phyloP scores from a whole-genome alignment of 163 green algal genomes.

The Scenedesmus sp. region DNA sequence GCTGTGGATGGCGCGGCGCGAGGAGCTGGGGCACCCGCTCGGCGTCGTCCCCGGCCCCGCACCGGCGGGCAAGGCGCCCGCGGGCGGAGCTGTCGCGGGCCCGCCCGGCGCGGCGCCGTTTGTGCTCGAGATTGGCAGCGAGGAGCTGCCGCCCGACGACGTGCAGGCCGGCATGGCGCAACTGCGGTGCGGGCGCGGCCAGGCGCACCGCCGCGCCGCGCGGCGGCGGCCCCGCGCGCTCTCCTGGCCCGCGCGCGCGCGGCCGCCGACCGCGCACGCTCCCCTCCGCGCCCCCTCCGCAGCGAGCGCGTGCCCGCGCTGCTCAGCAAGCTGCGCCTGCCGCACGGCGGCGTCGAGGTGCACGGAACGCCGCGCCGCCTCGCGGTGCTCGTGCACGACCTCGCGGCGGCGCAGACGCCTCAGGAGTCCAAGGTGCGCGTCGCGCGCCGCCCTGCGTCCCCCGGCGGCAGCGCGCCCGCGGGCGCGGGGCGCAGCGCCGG shows the following conservation, averaged over 20 bases:
- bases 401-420: conserved; percentile 72
- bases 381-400: conserved; percentile 76
- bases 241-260: too few species aligned
- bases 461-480: neutral
- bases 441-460: neutral
- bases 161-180: conserved; percentile 78
- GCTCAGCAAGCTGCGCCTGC: conserved; percentile 80
- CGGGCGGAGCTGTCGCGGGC: neutral
- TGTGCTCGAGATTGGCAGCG: conserved; percentile 96
- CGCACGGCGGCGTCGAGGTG: conserved; percentile 75
- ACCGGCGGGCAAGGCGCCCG: neutral
- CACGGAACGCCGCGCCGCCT: conserved; percentile 90
- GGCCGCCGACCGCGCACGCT: too few species aligned
- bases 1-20: conserved; percentile 86
- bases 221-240: too few species aligned
- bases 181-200: conserved; percentile 64
- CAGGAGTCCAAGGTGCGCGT: conserved; percentile 71
- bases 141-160: conserved; percentile 97
- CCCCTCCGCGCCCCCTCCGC: neutral
- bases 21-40: conserved; percentile 93
- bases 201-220: too few species aligned
- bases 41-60: conserved; percentile 58
- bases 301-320: conserved; percentile 72
- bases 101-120: conserved; percentile 52
- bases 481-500: too few species aligned